phyloP scores from a whole-genome alignment of 2,329 filamentous ascomycete species.

The Pestalotiopsis sp. region DNA sequence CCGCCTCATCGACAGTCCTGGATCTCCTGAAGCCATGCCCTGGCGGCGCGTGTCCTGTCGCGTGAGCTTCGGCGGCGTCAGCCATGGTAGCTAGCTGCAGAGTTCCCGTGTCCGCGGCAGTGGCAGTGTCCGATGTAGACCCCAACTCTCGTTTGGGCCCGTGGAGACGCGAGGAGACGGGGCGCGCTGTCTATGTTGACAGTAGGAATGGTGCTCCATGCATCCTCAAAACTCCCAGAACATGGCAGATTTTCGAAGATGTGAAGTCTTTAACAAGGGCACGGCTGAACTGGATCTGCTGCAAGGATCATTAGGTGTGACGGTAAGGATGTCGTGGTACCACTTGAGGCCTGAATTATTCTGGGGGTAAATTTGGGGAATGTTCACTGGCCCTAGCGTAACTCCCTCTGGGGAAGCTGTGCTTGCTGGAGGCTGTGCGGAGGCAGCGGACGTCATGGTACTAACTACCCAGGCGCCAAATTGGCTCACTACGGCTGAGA shows the following conservation, averaged over 20 bases:
- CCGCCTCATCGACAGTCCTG: constrained; percentile 39
- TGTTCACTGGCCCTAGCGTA: background rate
- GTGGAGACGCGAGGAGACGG: constrained; percentile 2
- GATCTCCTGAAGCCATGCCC: constrained; percentile 43
- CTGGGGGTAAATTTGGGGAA: background rate
- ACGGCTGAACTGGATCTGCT: background rate
- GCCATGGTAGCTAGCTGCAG: constrained; percentile 24
- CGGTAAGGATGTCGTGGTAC: background rate
- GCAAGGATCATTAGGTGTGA: background rate
- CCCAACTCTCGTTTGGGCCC: background rate
- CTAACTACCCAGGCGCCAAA: background rate
- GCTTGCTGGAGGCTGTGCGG: background rate
- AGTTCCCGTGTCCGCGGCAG: constrained; percentile 2
- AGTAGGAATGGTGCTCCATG: background rate
- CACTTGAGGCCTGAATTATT: background rate
- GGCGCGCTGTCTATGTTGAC: background rate
- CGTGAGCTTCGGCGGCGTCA: constrained; percentile 26
- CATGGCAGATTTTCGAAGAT: background rate
- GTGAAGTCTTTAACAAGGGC: background rate
- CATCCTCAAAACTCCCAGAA: background rate
- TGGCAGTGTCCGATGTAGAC: background rate
- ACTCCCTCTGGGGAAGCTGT: background rate
- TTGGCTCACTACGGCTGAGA: background rate
- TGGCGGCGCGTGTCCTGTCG: constrained; percentile 23
- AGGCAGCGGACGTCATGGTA: background rate